Percentiles rank a stretch among this genome's conserved stretches.
Evolutionary conservation across 2,329 filamentous ascomycete species (phyloP).

Genomic region (Cordyceps cateniannulata): DNA sequence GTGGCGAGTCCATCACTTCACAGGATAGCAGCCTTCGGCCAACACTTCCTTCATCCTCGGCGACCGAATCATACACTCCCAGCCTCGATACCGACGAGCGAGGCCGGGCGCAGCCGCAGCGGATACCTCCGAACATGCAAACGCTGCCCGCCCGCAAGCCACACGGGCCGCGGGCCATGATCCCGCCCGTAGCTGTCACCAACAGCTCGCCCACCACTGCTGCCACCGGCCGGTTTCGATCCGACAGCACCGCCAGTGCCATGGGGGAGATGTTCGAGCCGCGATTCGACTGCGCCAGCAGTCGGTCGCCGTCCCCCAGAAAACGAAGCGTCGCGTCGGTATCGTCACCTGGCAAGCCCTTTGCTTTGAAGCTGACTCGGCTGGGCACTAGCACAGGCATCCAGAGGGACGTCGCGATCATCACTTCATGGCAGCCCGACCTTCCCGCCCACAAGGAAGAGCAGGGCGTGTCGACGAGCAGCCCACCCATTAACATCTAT

Average conservation of each 20-base stretch:
- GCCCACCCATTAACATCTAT: constrained; percentile 43
- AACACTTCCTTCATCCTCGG: constrained; percentile 12
- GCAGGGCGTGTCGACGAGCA: constrained; percentile 14
- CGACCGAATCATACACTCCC: constrained; percentile 8
- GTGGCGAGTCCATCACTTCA: constrained; percentile 19
- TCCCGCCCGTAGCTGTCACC: background rate
- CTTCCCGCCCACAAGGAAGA: background rate
- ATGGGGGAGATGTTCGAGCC: background rate
- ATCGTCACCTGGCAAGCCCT: constrained; percentile 34
- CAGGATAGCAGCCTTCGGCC: constrained; percentile 15
- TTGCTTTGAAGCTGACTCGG: constrained; percentile 61
- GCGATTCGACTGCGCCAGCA: background rate
- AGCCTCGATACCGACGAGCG: constrained; percentile 10
- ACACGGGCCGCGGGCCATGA: constrained; percentile 20
- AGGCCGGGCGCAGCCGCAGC: background rate
- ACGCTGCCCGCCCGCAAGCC: constrained; percentile 22
- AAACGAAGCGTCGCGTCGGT: constrained; percentile 23
- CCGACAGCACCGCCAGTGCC: background rate
- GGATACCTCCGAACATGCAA: background rate
- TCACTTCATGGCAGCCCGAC: constrained; percentile 49
- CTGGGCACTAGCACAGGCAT: constrained; percentile 60
- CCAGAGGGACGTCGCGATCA: constrained; percentile 70
- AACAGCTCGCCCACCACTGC: constrained; percentile 11
- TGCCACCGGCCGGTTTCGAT: background rate
- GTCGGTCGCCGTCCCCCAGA: constrained; percentile 32